phyloP scores from a whole-genome alignment of 495 filamentous ascomycete genomes.

The Thermochaetoides thermophila region DNA sequence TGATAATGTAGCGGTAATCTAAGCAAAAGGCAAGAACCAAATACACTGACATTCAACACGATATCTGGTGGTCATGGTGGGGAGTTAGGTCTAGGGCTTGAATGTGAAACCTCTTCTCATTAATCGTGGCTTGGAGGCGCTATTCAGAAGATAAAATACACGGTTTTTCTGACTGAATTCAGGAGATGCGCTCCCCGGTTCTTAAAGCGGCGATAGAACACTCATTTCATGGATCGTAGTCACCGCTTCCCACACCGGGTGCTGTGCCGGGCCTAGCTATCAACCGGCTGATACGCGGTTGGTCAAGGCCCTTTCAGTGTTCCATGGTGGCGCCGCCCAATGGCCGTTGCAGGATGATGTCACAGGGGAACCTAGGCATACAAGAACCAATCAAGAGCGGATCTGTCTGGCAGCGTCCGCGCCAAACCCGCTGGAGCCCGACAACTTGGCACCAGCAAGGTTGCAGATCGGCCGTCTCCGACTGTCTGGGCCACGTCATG shows the following conservation, averaged over 20 bases:
- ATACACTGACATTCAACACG: slow-evolving; percentile 63
- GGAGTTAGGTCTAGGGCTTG: too few relatives aligned
- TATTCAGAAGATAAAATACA: too few relatives aligned
- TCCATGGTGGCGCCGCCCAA: slow-evolving; percentile 7
- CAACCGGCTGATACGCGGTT: slow-evolving; percentile 1
- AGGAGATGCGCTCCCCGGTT: too few relatives aligned
- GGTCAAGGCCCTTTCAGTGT: slow-evolving; percentile 2
- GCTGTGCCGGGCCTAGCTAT: slow-evolving; percentile 3
- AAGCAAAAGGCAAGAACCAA: slow-evolving; percentile 1
- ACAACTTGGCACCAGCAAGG: slow-evolving; percentile 2
- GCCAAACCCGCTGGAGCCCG: slow-evolving; percentile 1
- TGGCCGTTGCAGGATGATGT: slow-evolving; percentile 12
- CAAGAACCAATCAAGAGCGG: slow-evolving; percentile 1
- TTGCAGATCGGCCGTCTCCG: slow-evolving; percentile 6
- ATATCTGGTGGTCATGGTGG: slow-evolving; percentile 73
- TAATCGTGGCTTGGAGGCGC: too few relatives aligned
- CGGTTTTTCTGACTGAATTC: too few relatives aligned
- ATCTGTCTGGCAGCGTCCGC: background rate
- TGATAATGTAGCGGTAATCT: background rate
- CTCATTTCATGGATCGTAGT: too few relatives aligned
- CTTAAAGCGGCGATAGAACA: background rate
- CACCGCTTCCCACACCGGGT: slow-evolving; percentile 7
- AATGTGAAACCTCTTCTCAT: too few relatives aligned
- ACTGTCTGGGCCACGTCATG: background rate
- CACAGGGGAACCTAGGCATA: slow-evolving; percentile 11